Evolutionary conservation across 495 filamentous ascomycete genomes (phyloP), one percentile per base, ranked within the genome.

Genomic region (Aspergillus campestris): DNA sequence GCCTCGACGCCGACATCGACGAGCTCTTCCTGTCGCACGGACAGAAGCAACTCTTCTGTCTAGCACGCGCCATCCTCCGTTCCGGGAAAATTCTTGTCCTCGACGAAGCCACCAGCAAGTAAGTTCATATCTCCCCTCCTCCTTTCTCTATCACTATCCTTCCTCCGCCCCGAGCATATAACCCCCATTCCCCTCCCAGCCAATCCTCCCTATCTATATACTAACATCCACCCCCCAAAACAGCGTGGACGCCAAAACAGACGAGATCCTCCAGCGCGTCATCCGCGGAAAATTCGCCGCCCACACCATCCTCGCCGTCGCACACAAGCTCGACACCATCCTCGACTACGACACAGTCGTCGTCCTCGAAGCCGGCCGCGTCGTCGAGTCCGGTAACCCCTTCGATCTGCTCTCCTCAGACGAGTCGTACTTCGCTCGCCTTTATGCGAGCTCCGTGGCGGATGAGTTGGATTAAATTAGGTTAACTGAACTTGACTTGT

Each of bases 21-120:
- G 67, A 64, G 8, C 62, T 72, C 34, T 64, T 66, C 48, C 67
- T 84, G 5, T 80, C 74, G 0, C 72, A 76, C 38, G 82, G 82
- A 0, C 81, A 86, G 51, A 67, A 67, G 31, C 82, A 85, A 61
- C 72, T 86, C 5, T 73, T 85, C 51, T 75, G 74, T 48, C 67
- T 86, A n/a, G 79, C 75, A 3, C 69, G 81, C 3, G 81, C 77
- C 0, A 59, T 86, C 7, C 60, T 86, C 29, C 60, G 72, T 24
- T 54, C 47, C 12, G 63, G 68, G 11, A 67, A 64, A 34, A 67
- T 77, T 40, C 57, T 77, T 12, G 61, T 75, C 10, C 61, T 77
- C n/a, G 73, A 77, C 34, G 73, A 77, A 52, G 66, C 66, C 7
- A 74, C 69, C 13, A 74, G 72, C 68, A 73, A 55, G 73, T 77